phyloP scores from a whole-genome alignment of 441 rosid genomes.

The Populus trichocarpa region DNA sequence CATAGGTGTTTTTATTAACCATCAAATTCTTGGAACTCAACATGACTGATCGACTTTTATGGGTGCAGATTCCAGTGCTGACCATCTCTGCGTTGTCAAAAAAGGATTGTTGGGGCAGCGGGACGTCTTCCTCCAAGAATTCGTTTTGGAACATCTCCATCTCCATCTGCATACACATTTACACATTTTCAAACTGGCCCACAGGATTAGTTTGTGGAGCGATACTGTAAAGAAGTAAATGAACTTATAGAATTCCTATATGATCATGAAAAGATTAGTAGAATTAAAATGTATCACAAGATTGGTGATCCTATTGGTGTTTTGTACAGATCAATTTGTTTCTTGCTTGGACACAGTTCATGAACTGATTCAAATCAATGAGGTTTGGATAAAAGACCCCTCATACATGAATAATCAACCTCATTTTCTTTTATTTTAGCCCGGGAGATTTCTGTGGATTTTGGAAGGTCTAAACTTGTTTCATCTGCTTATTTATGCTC shows the following conservation, averaged over 20 bases:
- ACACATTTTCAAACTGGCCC: conserved; percentile 13
- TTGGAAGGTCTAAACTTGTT: too few relatives aligned
- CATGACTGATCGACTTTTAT: background rate
- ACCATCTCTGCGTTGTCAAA: conserved; percentile 20
- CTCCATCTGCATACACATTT: conserved; percentile 7
- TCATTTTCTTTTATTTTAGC: background rate
- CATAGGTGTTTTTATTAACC: background rate
- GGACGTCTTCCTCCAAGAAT: conserved; percentile 12
- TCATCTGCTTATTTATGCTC: too few relatives aligned
- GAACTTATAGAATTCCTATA: conserved; percentile 15
- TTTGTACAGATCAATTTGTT: conserved; percentile 42
- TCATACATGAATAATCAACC: background rate
- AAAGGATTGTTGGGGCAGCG: conserved; percentile 10
- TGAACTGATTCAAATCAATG: conserved; percentile 20
- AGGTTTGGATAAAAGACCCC: conserved; percentile 17
- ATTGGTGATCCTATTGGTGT: conserved; percentile 23
- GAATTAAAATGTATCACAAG: conserved; percentile 22
- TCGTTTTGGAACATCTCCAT: conserved; percentile 15
- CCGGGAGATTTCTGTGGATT: too few relatives aligned
- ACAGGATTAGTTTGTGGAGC: conserved; percentile 26
- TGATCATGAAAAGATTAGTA: conserved; percentile 13
- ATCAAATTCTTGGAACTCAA: conserved; percentile 1
- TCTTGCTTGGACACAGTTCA: conserved; percentile 13
- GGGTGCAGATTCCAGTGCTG: conserved; percentile 24
- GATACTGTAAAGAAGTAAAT: conserved; percentile 36